A percentile compares a stretch with the other conserved stretches of the same genome.
These are phyloP conservation scores for Colletotrichum limetticola DNA, from an alignment of 2,329 filamentous ascomycete species.

Conservation along the genomic window DNA sequence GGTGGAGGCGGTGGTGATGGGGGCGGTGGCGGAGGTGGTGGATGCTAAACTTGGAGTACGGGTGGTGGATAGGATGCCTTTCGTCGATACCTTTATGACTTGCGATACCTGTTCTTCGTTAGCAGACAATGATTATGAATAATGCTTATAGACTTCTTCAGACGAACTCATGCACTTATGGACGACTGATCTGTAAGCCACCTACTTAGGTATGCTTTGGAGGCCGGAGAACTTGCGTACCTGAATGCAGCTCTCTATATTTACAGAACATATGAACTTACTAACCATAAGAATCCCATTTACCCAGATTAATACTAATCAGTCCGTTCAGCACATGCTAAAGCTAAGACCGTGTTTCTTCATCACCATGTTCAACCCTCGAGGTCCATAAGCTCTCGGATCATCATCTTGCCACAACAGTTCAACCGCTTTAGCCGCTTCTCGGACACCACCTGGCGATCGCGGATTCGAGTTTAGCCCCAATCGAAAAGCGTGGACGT, in stretches of 20 bases:
- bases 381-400: background rate
- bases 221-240: too few relatives aligned
- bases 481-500: background rate
- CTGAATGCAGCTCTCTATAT: background rate
- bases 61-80: background rate
- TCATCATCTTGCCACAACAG: slow-evolving; percentile 1
- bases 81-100: background rate
- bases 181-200: too few relatives aligned
- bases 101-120: background rate
- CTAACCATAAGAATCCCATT: too few relatives aligned
- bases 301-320: too few relatives aligned
- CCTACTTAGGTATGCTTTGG: too few relatives aligned
- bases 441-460: background rate
- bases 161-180: too few relatives aligned
- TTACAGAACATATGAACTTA: background rate
- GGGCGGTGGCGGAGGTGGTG: background rate
- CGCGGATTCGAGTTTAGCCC: background rate
- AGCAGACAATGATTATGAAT: background rate
- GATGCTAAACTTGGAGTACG: background rate
- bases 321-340: slow-evolving; percentile 1
- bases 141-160: background rate
- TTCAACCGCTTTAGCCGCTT: background rate
- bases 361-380: background rate
- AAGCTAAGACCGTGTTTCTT: slow-evolving; percentile 9
- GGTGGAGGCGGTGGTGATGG: background rate